These are phyloP conservation scores for Neofusicoccum ribis DNA, from an alignment of 2,329 filamentous ascomycete genomes.

Conservation along the genomic window DNA sequence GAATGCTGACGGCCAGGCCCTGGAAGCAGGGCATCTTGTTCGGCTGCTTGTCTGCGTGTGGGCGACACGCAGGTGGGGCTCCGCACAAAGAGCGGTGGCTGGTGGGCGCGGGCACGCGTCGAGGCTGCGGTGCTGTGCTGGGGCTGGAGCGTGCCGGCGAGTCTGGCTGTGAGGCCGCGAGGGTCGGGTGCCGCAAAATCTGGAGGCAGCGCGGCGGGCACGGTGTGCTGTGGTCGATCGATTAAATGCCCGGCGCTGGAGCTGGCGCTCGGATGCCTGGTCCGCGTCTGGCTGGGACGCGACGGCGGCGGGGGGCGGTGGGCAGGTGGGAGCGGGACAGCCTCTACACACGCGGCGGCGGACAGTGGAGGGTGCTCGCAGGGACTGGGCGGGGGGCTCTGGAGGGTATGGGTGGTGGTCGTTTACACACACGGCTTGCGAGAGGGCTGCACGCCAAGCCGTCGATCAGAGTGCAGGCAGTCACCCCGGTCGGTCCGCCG, in stretches of 20 bases:
- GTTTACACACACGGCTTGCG: conserved; percentile 1
- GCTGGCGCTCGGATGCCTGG: conserved; percentile 17
- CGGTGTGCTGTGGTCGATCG: conserved; percentile 15
- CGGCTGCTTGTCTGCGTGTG: not conserved
- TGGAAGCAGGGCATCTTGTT: conserved; percentile 89
- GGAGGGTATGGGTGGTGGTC: not conserved
- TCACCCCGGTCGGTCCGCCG: not conserved
- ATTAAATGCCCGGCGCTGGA: conserved; percentile 14
- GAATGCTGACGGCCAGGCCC: conserved; percentile 96
- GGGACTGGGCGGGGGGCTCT: not conserved
- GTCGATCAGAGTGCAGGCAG: conserved; percentile 1
- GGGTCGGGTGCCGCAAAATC: conserved; percentile 2
- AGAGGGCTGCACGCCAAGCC: conserved; percentile 13
- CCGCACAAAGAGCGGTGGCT: conserved; percentile 19
- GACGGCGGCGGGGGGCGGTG: conserved; percentile 1
- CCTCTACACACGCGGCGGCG: not conserved
- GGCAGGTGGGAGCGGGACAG: not conserved
- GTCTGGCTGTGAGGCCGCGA: not conserved
- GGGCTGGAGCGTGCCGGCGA: not conserved
- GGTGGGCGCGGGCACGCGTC: not conserved
- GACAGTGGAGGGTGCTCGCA: not conserved
- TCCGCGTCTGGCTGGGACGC: conserved; percentile 3
- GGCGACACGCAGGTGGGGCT: conserved; percentile 10
- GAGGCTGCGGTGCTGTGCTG: not conserved
- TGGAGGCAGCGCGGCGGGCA: conserved; percentile 7